Evolutionary conservation across 306 rosid genomes (phyloP), one percentile per base, ranked within the genome.

Genomic region (Lathyrus tuberosus): DNA sequence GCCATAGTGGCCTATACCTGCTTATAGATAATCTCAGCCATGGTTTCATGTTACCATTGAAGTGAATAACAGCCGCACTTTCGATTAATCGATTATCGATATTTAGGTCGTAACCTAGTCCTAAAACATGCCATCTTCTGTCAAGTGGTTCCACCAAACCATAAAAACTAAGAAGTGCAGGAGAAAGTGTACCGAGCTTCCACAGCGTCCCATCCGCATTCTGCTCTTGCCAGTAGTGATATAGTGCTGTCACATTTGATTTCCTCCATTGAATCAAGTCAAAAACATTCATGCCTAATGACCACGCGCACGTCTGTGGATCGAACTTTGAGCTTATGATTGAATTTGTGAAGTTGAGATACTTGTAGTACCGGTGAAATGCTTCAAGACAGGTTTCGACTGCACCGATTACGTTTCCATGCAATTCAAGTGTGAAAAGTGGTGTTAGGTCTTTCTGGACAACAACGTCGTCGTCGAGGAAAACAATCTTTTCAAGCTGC

Each of bases 341-440:
- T 60, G 96, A 28, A 74, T 74, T 88, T 46, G 98, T 88, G 85
- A 93, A 93, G 72, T 93, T 93, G 76, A 93, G 88, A 82, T 79
- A 93, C 82, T 86, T 93, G 79, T 90, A 88, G 65, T 83, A 86
- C 51, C 98, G 87, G 66, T 93, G 98, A 74, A 85, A 90, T 5
- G 88, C 87, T 85, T 93, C 98, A 8, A 93, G 93, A 76, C 98
- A 93, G 62, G 98, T 93, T 79, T 93, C 98, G 52, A 93, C 98
- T 2, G 96, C 98, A 18, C 96, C 96, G 42, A 86, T 93, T 76
- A 93, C 96, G 60, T 90, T 88, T 67, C 91, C 96, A 81, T 93
- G 96, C 85, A 93, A 74, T 62, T 90, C 93, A 65, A 90, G 69
- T 0, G 96, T 84, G 77, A 93, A 93, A 73, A 93, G 98, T 8